A percentile compares a stretch with the other conserved stretches of the same genome.
Evolutionary conservation across 2,329 filamentous ascomycete genomes (phyloP).

Genomic region (Aureobasidium sp.): DNA sequence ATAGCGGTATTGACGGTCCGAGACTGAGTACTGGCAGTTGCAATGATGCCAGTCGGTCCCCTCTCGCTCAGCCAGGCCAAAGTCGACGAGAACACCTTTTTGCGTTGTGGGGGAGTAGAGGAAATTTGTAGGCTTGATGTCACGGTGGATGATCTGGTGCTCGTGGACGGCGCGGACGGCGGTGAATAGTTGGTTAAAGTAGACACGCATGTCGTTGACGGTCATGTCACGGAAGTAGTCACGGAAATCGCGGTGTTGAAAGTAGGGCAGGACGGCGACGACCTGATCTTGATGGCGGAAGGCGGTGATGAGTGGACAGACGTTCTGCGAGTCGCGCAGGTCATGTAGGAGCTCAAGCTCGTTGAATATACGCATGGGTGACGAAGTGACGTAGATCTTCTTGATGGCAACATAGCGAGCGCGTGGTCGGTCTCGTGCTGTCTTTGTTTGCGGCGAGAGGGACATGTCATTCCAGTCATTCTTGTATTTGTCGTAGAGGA

Average conservation of each 20-base stretch:
- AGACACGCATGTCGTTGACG: conserved; percentile 77
- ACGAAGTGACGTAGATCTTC: conserved; percentile 98
- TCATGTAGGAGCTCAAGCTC: conserved; percentile 91
- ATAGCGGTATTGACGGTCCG: conserved; percentile 53
- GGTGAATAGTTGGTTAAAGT: conserved; percentile 80
- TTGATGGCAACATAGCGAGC: conserved; percentile 91
- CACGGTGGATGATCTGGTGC: conserved; percentile 79
- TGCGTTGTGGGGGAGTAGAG: conserved; percentile 76
- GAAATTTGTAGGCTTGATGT: conserved; percentile 98
- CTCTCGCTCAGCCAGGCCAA: conserved; percentile 79
- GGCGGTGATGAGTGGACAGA: conserved; percentile 95
- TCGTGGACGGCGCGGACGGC: conserved; percentile 78
- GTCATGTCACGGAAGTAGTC: conserved; percentile 90
- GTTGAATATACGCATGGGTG: conserved; percentile 86
- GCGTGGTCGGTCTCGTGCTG: conserved; percentile 34
- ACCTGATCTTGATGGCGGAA: conserved; percentile 93
- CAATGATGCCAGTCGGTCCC: conserved; percentile 71
- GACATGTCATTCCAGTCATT: conserved; percentile 73
- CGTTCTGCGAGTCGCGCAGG: conserved; percentile 70
- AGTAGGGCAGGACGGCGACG: conserved; percentile 89
- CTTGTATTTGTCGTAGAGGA: conserved; percentile 72
- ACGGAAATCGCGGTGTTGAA: conserved; percentile 89
- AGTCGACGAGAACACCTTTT: conserved; percentile 92
- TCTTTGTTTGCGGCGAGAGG: conserved; percentile 57
- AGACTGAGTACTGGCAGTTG: conserved; percentile 62